Conservation (phyloP, 73 alveolate genomes). For the Symbiodinium natans region DNA sequence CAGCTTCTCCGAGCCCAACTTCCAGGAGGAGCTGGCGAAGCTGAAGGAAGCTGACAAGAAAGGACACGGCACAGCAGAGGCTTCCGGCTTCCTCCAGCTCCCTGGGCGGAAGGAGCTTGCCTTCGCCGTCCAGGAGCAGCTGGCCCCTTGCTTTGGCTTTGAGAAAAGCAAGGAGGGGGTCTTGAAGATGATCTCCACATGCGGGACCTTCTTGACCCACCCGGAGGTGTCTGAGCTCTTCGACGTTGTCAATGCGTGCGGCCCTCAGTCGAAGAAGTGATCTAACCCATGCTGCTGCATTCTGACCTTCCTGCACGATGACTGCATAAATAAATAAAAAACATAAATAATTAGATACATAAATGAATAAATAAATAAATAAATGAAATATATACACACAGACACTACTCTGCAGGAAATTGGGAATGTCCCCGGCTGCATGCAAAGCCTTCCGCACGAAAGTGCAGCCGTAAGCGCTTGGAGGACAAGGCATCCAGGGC, state of each 20-base stretch:
- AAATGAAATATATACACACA: no score
- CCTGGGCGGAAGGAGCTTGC: neutral
- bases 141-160: neutral
- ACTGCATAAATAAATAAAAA: no score
- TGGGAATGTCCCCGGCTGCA: neutral
- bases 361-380: no score
- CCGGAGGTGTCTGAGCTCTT: neutral
- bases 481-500: neutral
- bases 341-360: no score
- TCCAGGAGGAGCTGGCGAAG: neutral
- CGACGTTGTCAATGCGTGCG: neutral
- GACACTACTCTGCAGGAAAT: no score
- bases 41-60: neutral
- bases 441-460: neutral
- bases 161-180: neutral
- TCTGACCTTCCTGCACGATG: no score
- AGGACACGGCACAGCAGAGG: neutral
- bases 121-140: neutral
- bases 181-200: neutral
- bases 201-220: neutral
- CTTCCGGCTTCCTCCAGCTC: neutral
- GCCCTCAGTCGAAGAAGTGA: neutral
- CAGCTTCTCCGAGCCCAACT: neutral
- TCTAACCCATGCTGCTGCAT: neutral
- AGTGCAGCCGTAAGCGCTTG: neutral